phyloP scores from a whole-genome alignment of 176 grass and related monocot species.

The Avena eriantha region DNA sequence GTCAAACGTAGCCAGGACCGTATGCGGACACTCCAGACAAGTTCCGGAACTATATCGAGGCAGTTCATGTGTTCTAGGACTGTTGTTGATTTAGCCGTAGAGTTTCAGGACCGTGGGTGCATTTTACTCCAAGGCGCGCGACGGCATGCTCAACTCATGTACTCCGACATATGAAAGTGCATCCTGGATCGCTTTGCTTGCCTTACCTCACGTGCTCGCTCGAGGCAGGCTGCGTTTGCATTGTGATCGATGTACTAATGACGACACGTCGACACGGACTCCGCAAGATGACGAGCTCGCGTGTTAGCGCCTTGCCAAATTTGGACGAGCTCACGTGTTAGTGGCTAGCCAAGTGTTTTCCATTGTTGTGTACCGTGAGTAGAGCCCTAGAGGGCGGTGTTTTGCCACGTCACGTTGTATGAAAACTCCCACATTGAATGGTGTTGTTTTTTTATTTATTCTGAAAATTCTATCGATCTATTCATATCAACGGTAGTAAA shows the following conservation, averaged over 20 bases:
- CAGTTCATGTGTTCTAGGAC: too few relatives aligned
- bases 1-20: too few relatives aligned
- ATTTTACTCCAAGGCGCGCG: not conserved
- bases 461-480: too few relatives aligned
- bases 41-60: too few relatives aligned
- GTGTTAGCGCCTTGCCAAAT: not conserved
- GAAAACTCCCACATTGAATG: too few relatives aligned
- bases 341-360: conserved; percentile 12
- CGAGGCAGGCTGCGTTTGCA: not conserved
- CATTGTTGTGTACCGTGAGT: not conserved
- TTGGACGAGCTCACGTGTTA: not conserved
- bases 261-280: not conserved
- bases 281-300: not conserved
- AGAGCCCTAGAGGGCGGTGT: not conserved
- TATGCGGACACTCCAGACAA: too few relatives aligned
- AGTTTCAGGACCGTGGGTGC: too few relatives aligned
- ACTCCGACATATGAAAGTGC: not conserved
- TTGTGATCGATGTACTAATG: not conserved
- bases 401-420: conserved; percentile 37
- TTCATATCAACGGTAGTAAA: too few relatives aligned
- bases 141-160: not conserved
- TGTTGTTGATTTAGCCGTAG: too few relatives aligned
- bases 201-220: not conserved
- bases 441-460: too few relatives aligned
- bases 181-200: too few relatives aligned